These are phyloP conservation scores for Hawksworthiomyces lignivorus DNA, from an alignment of 2,329 filamentous ascomycete genomes.

Conservation along the genomic window DNA sequence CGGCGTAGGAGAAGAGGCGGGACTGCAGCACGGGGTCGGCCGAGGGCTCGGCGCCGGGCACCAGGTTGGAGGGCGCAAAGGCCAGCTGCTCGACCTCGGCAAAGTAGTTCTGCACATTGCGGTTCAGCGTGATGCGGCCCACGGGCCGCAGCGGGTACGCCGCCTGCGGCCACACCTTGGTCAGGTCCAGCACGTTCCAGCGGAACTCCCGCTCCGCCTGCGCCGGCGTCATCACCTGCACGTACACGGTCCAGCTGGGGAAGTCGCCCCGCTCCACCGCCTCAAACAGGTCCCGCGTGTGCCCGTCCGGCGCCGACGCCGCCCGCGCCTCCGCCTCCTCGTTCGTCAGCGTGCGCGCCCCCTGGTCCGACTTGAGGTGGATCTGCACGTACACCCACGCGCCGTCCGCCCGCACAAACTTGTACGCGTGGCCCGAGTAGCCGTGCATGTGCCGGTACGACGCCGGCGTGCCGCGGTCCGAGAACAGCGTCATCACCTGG, in stretches of 20 bases:
- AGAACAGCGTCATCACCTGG: conserved; percentile 59
- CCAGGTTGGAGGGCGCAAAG: conserved; percentile 57
- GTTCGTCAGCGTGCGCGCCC: conserved; percentile 51
- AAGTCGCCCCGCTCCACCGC: conserved; percentile 53
- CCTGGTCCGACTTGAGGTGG: conserved; percentile 56
- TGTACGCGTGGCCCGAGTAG: conserved; percentile 60
- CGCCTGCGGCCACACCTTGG: conserved; percentile 60
- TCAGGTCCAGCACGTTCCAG: conserved; percentile 62
- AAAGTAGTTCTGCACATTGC: conserved; percentile 61
- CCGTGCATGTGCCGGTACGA: conserved; percentile 61
- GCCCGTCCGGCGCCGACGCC: conserved; percentile 52
- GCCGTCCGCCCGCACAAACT: conserved; percentile 58
- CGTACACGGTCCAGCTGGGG: conserved; percentile 56
- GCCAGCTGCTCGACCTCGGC: conserved; percentile 61
- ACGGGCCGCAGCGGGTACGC: conserved; percentile 54
- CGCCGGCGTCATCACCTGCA: conserved; percentile 55
- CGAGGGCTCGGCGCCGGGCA: conserved; percentile 54
- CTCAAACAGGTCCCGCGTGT: conserved; percentile 57
- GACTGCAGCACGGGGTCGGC: conserved; percentile 57
- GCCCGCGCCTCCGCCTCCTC: conserved; percentile 48
- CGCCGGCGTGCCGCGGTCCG: conserved; percentile 57
- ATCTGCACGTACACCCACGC: conserved; percentile 60
- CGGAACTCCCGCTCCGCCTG: conserved; percentile 53
- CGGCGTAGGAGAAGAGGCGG: conserved; percentile 53
- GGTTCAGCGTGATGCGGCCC: conserved; percentile 56